Evolutionary conservation across 1,139 yeast species (phyloP), one percentile per base, ranked within the genome.

Genomic region (Lodderomyces parapsilosis): DNA sequence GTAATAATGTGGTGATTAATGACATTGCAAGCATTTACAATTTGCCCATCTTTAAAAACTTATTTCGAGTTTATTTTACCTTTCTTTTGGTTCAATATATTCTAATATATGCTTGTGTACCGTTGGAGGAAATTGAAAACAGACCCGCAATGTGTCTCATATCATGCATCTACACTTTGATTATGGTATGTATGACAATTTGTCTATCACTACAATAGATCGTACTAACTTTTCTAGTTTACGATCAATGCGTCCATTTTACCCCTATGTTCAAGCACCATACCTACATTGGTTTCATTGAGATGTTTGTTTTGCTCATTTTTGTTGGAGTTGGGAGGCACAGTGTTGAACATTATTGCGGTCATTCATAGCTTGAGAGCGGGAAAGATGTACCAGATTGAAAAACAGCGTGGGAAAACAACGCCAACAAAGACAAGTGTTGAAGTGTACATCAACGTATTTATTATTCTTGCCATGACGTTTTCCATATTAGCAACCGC

Each of bases 51-150:
- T 53, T 60, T 38, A 51, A 58, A 13, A 43, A 47, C 3, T 55
- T 62, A n/a, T 49, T 64, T 40, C 51, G 58, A 30, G 33, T 55
- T 4, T 71, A 68, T 49, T 49, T 70, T 20, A 55, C 59, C 0
- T 53, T 63, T 18, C 57, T 76, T 46, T 47, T 72, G 27, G 46
- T 59, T 1, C 76, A 75, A 49, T 68, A 76, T 41, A 49, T 72
- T 2, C 53, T 65, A 24, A 62, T 70, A 35, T 76, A 69, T 48
- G 56, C 63, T 17, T 63, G 68, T 2, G 66, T 73, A 28, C 78
- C 80, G 1, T 71, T 70, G 47, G 73, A 74, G 17, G 68, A 63
- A 14, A 65, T 76, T 7, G 64, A 61, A 25, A 65, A 72, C 42
- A 55, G 76, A 22, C 80, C 81, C 0, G 43, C 57, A 1, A 50